Evolutionary conservation across 2,329 filamentous ascomycete genomes (phyloP), one percentile per base, ranked within the genome.

Genomic region (Chaetomium strumarium): DNA sequence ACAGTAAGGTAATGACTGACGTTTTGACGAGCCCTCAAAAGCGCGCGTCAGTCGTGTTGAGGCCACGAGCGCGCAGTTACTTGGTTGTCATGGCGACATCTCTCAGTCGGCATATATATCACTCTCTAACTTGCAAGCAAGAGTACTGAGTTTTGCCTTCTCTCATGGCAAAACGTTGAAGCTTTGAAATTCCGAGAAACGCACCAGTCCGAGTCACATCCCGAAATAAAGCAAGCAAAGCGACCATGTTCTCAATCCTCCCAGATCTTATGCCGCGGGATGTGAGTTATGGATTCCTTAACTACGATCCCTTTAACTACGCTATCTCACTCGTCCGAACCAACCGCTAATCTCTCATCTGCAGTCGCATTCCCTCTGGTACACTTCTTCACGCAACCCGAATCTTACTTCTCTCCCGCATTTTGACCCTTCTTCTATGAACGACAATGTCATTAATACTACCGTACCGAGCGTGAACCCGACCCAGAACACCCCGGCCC

Each of bases 291-390:
- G 24, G 24, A 24, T 7, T 24, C 24, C 24, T 24, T 24, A 24
- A n/a, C 14, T 40, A 19, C 20, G 29, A n/a, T 17, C 39, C 37
- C n/a, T 19, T 24, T 5, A 47, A 43, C 20, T 44, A 30, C 4
- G 10, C 10, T 33, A 17, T 10, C 43, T 5, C 12, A 5, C 46
- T 48, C 17, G 24, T 24, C 24, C 24, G 7, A 49, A 42, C 8
- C 45, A 49, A 16, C 38, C 9, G 53, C 49, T 51, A 50, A 56
- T 33, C n/a, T 19, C 17, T 43, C 31, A 46, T 24, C 42, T 12
- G 36, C 61, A 89, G 86, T 84, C 84, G 34, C 83, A 89, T 67
- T 79, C 81, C 48, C 77, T 89, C 54, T 90, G 86, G 86, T 88
- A 88, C 67, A 80, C 79, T 33, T 83, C 84, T 12, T 78, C 83